A percentile compares a stretch with the other conserved stretches of the same genome.
phyloP scores from a whole-genome alignment of 768 basidiomycete genomes.

The Rhodosporidiobolus odoratus region DNA sequence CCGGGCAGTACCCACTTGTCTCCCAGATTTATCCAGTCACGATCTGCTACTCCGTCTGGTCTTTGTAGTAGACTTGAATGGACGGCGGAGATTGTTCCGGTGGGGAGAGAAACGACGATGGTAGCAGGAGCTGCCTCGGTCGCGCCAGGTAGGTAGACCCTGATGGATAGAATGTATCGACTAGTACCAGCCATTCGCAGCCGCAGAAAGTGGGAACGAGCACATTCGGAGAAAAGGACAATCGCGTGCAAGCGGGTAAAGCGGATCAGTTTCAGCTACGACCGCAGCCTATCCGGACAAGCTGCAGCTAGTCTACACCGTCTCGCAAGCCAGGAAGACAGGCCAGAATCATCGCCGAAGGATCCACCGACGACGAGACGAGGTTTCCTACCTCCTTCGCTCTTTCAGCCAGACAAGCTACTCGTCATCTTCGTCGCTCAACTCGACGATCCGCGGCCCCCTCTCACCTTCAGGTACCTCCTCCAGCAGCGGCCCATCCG shows the following conservation, averaged over 20 bases:
- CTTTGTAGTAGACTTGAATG: constrained; percentile 32
- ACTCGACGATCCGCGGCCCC: constrained; percentile 1
- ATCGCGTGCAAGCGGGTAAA: too few relatives aligned
- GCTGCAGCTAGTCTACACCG: too few relatives aligned
- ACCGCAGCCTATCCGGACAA: too few relatives aligned
- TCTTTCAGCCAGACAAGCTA: neutral
- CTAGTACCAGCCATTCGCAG: neutral
- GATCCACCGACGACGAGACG: neutral
- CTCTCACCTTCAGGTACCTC: neutral
- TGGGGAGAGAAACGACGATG: constrained; percentile 55
- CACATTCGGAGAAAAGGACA: too few relatives aligned
- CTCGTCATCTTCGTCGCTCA: constrained; percentile 6
- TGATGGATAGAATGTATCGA: neutral
- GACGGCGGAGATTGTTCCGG: constrained; percentile 62
- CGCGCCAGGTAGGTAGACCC: neutral
- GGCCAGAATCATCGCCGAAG: too few relatives aligned
- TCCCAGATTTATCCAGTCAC: constrained; percentile 49
- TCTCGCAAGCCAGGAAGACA: too few relatives aligned
- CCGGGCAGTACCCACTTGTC: constrained; percentile 66
- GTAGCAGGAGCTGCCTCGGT: constrained; percentile 56
- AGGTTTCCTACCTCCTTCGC: neutral
- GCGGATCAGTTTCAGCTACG: too few relatives aligned
- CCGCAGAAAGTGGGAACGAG: too few relatives aligned
- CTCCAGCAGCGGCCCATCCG: neutral
- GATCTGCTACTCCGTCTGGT: constrained; percentile 41